Evolutionary conservation across 2,329 filamentous ascomycete species (phyloP), one percentile per base, ranked within the genome.

Genomic region (Fusarium subtropicale): DNA sequence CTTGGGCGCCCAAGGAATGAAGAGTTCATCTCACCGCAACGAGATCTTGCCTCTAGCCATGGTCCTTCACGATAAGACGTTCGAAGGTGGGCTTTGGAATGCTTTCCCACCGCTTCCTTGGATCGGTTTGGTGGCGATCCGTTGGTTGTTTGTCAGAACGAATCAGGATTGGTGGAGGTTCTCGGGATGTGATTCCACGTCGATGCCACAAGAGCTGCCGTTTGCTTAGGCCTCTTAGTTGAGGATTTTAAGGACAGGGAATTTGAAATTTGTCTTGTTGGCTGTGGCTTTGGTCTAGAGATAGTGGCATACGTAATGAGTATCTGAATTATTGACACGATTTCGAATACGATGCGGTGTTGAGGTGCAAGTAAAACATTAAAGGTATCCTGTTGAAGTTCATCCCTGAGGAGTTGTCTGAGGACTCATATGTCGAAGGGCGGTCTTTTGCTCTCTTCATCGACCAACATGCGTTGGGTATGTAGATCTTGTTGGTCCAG

Each of bases 81-180:
- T 60, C 8, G 75, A 71, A n/a, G 71, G 58, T 2, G 74, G 76
- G 2, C 57, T 76, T 15, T 77, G 74, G 71, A 28, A 51, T 0
- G 41, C 56, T 12, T 77, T 75, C 4, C 76, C 76, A 0, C 74
- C 76, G 12, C 52, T 77, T n/a, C 75, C 75, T 7, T 76, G 71
- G 73, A 22, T 76, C 4, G 56, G 73, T 0, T 47, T 57, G 16
- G 16, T 79, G n/a, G 48, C 79, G 8, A 71, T 82, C 44, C 63
- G 75, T n/a, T 79, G 74, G 74, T 26, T 79, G 11, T 78, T 77
- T 62, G 69, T 79, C 16, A 73, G 76, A 16, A 78, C 72, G 62
- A 72, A 79, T 51, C 76, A 78, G 56, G 75, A 76, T 38, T 78
- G 78, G 78, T 79, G 77, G 78, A 74, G 77, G 46, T 80, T 80